phyloP scores from a whole-genome alignment of 441 rosid species.

The Pelargonium fulgidum region DNA sequence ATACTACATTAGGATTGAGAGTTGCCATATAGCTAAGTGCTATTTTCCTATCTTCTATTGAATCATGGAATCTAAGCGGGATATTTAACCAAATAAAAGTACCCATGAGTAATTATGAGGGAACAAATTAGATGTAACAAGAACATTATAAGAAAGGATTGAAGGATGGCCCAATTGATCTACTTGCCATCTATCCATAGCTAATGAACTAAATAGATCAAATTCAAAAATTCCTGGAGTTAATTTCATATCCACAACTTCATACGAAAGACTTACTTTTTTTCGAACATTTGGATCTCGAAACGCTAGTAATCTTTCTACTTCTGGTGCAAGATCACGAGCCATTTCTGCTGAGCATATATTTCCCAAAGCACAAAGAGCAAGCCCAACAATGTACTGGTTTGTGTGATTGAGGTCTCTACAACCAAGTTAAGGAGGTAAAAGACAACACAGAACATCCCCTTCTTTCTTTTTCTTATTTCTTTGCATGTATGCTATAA shows the following conservation, averaged over 20 bases:
- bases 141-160: background rate
- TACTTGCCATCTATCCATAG: background rate
- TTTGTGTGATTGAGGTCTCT: slow-evolving; percentile 98
- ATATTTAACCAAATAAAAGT: background rate
- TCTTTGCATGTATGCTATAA: slow-evolving; percentile 6
- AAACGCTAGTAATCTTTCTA: slow-evolving; percentile 90
- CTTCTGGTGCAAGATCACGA: slow-evolving; percentile 99
- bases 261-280: slow-evolving; percentile 47
- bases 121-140: background rate
- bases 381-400: slow-evolving; percentile 97
- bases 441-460: slow-evolving; percentile 15
- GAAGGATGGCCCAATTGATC: background rate
- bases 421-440: slow-evolving; percentile 52
- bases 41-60: slow-evolving; percentile 2
- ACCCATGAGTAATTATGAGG: background rate
- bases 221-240: background rate
- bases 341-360: slow-evolving; percentile 99
- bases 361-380: slow-evolving; percentile 98
- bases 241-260: background rate
- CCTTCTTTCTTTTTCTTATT: slow-evolving; percentile 6
- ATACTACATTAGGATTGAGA: background rate
- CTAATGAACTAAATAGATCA: background rate
- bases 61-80: background rate
- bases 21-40: background rate
- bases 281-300: slow-evolving; percentile 98